A percentile compares a stretch with the other conserved stretches of the same genome.
Evolutionary conservation across 164 flowering plant genomes (phyloP).

Genomic region (Cinnamomum chago): DNA sequence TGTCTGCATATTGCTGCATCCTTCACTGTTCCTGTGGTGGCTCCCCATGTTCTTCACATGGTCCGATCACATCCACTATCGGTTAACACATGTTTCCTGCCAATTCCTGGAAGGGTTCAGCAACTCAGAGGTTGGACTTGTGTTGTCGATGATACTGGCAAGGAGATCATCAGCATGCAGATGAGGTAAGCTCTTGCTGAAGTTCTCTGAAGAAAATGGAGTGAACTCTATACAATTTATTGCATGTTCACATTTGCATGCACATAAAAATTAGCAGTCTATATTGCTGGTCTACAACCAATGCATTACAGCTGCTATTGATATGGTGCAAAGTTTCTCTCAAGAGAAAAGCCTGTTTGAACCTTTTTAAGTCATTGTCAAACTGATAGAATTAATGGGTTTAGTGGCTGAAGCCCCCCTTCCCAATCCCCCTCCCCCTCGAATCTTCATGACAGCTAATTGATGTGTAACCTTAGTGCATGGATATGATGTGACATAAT

Average conservation of each 20-base stretch:
- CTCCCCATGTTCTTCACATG: slow-evolving; percentile 50
- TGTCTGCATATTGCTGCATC: slow-evolving; percentile 63
- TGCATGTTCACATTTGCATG: not conserved
- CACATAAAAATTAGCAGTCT: not conserved
- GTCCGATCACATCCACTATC: slow-evolving; percentile 36
- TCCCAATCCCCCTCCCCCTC: too few relatives aligned
- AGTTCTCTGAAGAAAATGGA: not conserved
- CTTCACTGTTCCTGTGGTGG: slow-evolving; percentile 50
- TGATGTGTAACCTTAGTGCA: not conserved
- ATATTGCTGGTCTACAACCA: not conserved
- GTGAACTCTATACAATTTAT: not conserved
- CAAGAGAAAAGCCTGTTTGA: not conserved
- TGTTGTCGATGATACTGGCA: slow-evolving; percentile 48
- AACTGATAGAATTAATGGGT: not conserved
- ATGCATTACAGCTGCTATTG: not conserved
- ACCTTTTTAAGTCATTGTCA: not conserved
- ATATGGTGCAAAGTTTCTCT: not conserved
- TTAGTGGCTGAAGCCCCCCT: not conserved
- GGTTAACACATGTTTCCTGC: slow-evolving; percentile 48
- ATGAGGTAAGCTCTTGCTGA: slow-evolving; percentile 52
- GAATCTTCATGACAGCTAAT: not conserved
- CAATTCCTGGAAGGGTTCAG: slow-evolving; percentile 38
- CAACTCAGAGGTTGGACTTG: slow-evolving; percentile 45
- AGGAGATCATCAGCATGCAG: slow-evolving; percentile 62
- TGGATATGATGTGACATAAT: not conserved